Percentiles rank a stretch among this genome's conserved stretches.
Evolutionary conservation across 345 rosid species (phyloP).

Genomic region (Zanthoxylum bungeanum): DNA sequence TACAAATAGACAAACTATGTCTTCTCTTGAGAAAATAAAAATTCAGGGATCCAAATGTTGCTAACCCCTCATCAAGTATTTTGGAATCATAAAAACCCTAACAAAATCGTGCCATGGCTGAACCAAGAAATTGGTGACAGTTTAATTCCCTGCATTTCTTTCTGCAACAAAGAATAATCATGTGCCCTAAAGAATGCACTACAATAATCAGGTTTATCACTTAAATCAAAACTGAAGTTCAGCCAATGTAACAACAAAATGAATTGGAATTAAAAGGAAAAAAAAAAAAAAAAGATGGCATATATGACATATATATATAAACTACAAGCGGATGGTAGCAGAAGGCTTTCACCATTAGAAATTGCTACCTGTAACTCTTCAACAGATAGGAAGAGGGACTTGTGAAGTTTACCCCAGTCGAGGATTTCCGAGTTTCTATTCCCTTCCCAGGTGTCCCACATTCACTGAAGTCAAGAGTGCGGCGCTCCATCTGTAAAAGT

Average conservation of each 20-base stretch:
- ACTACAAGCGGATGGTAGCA: conserved; percentile 12
- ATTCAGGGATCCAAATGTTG: too few species aligned
- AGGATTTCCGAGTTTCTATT: conserved; percentile 43
- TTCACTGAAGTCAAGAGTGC: conserved; percentile 87
- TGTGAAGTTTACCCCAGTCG: conserved; percentile 33
- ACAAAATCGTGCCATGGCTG: too few species aligned
- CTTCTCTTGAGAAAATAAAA: too few species aligned
- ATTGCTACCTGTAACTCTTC: conserved; percentile 76
- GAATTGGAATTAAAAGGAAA: neutral
- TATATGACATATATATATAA: conserved; percentile 14
- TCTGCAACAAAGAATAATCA: too few species aligned
- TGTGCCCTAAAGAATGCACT: too few species aligned
- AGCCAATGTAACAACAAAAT: conserved; percentile 9
- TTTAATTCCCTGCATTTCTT: too few species aligned
- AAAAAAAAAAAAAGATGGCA: neutral
- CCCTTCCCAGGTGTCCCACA: conserved; percentile 79
- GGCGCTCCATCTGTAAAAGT: conserved; percentile 68
- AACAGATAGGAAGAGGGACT: conserved; percentile 79
- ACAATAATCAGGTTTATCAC: too few species aligned
- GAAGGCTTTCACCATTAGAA: conserved; percentile 19
- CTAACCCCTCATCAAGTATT: too few species aligned
- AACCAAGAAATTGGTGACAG: too few species aligned
- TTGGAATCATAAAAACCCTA: too few species aligned
- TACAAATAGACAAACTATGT: too few species aligned
- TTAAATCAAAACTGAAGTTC: conserved; percentile 9